A percentile compares a stretch with the other conserved stretches of the same genome.
These are phyloP conservation scores for Pseudovirgaria hyperparasitica DNA, from an alignment of 2,329 filamentous ascomycete genomes.

Conservation along the genomic window DNA sequence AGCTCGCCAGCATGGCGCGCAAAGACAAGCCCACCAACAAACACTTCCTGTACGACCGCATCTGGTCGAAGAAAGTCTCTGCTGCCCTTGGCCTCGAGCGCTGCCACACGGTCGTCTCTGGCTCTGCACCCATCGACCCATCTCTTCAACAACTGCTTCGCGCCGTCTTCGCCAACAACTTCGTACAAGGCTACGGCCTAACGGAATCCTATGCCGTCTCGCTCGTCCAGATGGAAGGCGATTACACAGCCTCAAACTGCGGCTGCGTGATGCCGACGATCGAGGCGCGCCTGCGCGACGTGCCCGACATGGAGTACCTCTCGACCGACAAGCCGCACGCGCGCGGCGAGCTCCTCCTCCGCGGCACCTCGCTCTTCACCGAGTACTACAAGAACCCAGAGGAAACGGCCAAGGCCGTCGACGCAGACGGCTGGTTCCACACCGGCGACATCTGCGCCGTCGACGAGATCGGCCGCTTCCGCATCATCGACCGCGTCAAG, in stretches of 20 bases:
- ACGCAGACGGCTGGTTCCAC: conserved; percentile 90
- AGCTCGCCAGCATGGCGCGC: conserved; percentile 65
- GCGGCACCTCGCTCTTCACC: conserved; percentile 66
- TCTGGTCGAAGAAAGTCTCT: conserved; percentile 83
- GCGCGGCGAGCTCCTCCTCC: conserved; percentile 76
- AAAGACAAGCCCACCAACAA: conserved; percentile 62
- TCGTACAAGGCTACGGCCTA: conserved; percentile 82
- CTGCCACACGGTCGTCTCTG: conserved; percentile 63
- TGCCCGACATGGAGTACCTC: conserved; percentile 89
- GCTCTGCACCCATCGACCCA: conserved; percentile 83
- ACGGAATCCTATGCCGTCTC: conserved; percentile 83
- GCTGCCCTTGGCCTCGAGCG: conserved; percentile 72
- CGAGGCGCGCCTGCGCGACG: conserved; percentile 73
- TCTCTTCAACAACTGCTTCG: conserved; percentile 80
- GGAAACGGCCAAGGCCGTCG: conserved; percentile 72
- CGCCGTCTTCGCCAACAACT: conserved; percentile 64
- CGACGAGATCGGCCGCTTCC: conserved; percentile 75
- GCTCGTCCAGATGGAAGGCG: conserved; percentile 54
- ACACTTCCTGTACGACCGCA: conserved; percentile 67
- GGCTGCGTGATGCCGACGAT: conserved; percentile 54
- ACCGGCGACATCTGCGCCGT: conserved; percentile 85
- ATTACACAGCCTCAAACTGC: conserved; percentile 70
- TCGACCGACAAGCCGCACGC: conserved; percentile 79
- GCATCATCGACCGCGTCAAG: conserved; percentile 93
- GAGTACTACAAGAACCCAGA: conserved; percentile 86